phyloP scores from a whole-genome alignment of 495 filamentous ascomycete species.

The Chaetomium fimeti region DNA sequence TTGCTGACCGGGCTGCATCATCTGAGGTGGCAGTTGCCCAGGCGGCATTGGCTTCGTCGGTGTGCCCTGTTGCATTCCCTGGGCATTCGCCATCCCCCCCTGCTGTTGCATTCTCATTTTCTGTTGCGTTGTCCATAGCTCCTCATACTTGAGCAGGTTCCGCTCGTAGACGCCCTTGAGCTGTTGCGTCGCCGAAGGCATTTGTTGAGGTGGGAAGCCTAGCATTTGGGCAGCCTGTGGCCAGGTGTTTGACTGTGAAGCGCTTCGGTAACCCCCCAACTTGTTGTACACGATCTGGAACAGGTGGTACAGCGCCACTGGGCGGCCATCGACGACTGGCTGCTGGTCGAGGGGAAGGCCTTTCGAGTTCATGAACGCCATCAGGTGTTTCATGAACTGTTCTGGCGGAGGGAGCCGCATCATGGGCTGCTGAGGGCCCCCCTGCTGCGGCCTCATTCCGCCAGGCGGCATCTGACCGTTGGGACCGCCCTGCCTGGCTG shows the following conservation, averaged over 20 bases:
- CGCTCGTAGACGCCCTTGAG: constrained; percentile 69
- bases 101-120: constrained; percentile 59
- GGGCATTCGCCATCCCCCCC: constrained; percentile 26
- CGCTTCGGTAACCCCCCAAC: constrained; percentile 69
- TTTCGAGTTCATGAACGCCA: constrained; percentile 67
- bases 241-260: constrained; percentile 69
- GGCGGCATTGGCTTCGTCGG: constrained; percentile 40
- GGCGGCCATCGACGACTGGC: constrained; percentile 67
- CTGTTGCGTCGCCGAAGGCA: constrained; percentile 63
- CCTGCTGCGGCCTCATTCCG: constrained; percentile 43
- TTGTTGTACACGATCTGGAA: constrained; percentile 73
- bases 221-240: constrained; percentile 64
- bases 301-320: constrained; percentile 68
- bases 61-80: constrained; percentile 38
- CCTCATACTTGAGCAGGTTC: constrained; percentile 72
- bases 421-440: constrained; percentile 31
- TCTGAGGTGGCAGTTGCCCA: constrained; percentile 48
- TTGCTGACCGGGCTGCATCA: constrained; percentile 48
- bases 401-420: constrained; percentile 49
- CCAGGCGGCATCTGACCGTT: constrained; percentile 50
- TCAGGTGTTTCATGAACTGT: constrained; percentile 72
- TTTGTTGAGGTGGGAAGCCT: constrained; percentile 63
- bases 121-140: constrained; percentile 61
- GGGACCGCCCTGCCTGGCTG: constrained; percentile 45
- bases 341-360: constrained; percentile 66